Evolutionary conservation across 371 early-diverging fungal species (phyloP), one percentile per base, ranked within the genome.

Genomic region (Rhizopus delemar): DNA sequence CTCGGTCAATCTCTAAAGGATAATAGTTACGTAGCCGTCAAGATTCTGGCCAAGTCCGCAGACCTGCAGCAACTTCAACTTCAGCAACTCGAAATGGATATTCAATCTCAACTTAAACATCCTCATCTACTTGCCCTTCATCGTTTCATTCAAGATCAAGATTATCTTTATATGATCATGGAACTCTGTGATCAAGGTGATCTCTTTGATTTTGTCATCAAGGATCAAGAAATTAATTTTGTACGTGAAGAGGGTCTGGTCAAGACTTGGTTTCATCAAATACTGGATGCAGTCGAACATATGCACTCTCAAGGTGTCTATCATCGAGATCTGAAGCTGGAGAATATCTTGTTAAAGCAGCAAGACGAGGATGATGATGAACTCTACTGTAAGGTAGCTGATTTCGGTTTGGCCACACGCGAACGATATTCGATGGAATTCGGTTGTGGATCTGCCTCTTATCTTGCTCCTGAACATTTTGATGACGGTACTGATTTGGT

Each of bases 331-430:
- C 65, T 90, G 53, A 90, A 90, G 65, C 87, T 91, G 29, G 93
- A 91, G 64, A 93, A 93, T 62, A 77, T 93, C 22, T 58, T 93
- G 6, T 62, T 91, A 11, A 59, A 69, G 50, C 43, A 63, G 2
- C 68, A 76, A 31, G 66, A 70, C 38, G 61, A 66, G 12, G 63
- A 71, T 16, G 72, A 74, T 16, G 71, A 71, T 12, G 69, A 78
- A 48, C 66, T 80, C 22, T 66, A 66, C 28, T 75, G 90, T 59
- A 91, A 92, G 66, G 82, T 94, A 11, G 88, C 92, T 22, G 93
- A 93, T 71, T 94, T 93, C 72, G 94, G 94, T 9, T 78, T 95
- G 22, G 87, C 92, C 29, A 92, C 93, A 45, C 79, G 84, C 39
- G 86, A 90, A 36, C 73, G 78, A 0, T 85, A 75, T 62, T 88